phyloP scores from a whole-genome alignment of 2,329 filamentous ascomycete species.

The Aspergillus sp. region DNA sequence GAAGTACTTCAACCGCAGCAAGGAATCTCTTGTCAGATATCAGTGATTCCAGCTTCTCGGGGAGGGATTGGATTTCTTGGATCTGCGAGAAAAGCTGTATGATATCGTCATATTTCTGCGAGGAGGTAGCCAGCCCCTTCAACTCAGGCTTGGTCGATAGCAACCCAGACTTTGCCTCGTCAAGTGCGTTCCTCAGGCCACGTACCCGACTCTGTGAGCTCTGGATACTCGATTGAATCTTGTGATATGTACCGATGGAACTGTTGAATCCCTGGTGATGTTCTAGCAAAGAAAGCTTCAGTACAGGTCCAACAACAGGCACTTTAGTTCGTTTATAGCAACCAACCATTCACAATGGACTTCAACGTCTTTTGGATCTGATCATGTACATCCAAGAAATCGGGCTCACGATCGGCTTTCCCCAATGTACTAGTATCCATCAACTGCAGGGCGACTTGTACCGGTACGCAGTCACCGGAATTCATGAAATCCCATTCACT shows the following conservation, averaged over 20 bases:
- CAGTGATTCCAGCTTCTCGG: slow-evolving; percentile 85
- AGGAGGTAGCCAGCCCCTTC: slow-evolving; percentile 80
- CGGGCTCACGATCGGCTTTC: slow-evolving; percentile 78
- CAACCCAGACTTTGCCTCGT: slow-evolving; percentile 73
- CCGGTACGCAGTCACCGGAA: slow-evolving; percentile 79
- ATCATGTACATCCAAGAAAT: slow-evolving; percentile 77
- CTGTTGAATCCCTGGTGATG: slow-evolving; percentile 99
- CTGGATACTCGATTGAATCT: slow-evolving; percentile 91
- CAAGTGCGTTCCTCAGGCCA: slow-evolving; percentile 74
- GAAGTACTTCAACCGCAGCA: slow-evolving; percentile 84
- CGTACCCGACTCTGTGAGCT: slow-evolving; percentile 82
- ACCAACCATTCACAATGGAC: slow-evolving; percentile 74
- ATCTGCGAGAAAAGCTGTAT: slow-evolving; percentile 77
- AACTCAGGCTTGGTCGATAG: slow-evolving; percentile 84
- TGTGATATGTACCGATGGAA: slow-evolving; percentile 97
- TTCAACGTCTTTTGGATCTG: slow-evolving; percentile 92
- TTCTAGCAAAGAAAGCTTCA: slow-evolving; percentile 47
- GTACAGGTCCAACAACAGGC: neutral
- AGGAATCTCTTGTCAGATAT: slow-evolving; percentile 97
- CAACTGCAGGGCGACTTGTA: slow-evolving; percentile 90
- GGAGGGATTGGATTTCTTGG: slow-evolving; percentile 82
- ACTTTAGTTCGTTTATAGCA: neutral
- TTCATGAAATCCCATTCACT: slow-evolving; percentile 91
- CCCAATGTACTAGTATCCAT: slow-evolving; percentile 93
- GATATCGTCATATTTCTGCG: slow-evolving; percentile 85